phyloP scores from a whole-genome alignment of 257 asterid species.

The Penstemon barbatus region DNA sequence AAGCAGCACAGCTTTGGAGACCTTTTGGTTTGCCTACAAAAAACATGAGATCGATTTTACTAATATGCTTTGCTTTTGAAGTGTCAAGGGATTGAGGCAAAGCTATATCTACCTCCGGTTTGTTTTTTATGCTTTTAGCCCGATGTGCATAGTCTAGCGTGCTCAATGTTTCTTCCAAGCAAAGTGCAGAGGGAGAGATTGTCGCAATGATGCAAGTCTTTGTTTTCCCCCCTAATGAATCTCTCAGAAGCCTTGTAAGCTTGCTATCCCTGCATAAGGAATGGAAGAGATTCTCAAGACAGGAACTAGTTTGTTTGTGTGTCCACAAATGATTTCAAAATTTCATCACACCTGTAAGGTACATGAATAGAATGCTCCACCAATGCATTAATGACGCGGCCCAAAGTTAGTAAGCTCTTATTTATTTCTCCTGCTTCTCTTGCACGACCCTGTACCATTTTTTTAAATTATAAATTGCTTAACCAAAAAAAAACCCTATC shows the following conservation, averaged over 20 bases:
- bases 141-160: constrained; percentile 83
- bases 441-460: constrained; percentile 67
- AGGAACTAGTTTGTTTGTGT: constrained; percentile 17
- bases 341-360: constrained; percentile 71
- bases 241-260: constrained; percentile 80
- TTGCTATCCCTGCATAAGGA: constrained; percentile 70
- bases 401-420: constrained; percentile 82
- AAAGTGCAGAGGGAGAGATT: constrained; percentile 69
- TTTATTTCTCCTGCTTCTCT: constrained; percentile 95
- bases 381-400: constrained; percentile 79
- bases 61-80: constrained; percentile 11
- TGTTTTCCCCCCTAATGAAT: constrained; percentile 86
- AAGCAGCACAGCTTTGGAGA: constrained; percentile 68
- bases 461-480: constrained; percentile 21
- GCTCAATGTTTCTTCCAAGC: constrained; percentile 81
- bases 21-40: constrained; percentile 77
- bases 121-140: constrained; percentile 84
- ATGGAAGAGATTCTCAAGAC: constrained; percentile 19
- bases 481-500: constrained; percentile 6
- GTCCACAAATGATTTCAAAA: constrained; percentile 9
- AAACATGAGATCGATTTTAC: constrained; percentile 34
- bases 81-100: constrained; percentile 7
- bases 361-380: constrained; percentile 82
- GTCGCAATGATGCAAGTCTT: constrained; percentile 89
- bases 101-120: constrained; percentile 60